These are phyloP conservation scores for Plasmodium sp. DNA, from an alignment of 169 alveolate species.

Conservation along the genomic window DNA sequence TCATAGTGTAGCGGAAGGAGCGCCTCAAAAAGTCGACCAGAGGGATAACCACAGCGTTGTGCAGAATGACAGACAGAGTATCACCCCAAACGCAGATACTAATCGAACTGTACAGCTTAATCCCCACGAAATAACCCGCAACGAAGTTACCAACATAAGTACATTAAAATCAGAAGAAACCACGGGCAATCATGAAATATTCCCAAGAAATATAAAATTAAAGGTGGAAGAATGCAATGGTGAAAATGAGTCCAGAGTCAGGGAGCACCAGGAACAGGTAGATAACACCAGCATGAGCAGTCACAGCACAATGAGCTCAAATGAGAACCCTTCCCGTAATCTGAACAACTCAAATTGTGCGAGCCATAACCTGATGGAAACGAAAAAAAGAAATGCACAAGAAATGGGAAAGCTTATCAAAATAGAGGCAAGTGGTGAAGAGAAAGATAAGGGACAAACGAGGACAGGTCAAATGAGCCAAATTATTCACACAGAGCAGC, in stretches of 20 bases:
- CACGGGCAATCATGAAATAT: background rate
- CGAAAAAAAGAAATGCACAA: background rate
- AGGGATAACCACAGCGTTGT: background rate
- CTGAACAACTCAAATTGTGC: background rate
- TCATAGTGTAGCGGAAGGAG: background rate
- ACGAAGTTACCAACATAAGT: background rate
- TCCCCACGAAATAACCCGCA: background rate
- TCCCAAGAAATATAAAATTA: background rate
- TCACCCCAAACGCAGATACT: background rate
- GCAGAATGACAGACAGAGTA: background rate
- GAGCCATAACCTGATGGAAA: background rate
- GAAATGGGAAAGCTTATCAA: background rate
- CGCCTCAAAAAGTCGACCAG: background rate
- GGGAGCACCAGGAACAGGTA: background rate
- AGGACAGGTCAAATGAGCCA: background rate
- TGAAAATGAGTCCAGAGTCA: background rate
- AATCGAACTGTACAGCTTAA: background rate
- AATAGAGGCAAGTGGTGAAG: background rate
- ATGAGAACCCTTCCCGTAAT: background rate
- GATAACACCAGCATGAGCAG: background rate
- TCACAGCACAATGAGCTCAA: background rate
- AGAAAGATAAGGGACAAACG: background rate
- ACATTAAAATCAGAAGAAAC: background rate
- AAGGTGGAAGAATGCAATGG: background rate
- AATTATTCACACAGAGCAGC: background rate